These are phyloP conservation scores for Parmelia sp. DNA, from an alignment of 495 filamentous ascomycete species.

Conservation along the genomic window DNA sequence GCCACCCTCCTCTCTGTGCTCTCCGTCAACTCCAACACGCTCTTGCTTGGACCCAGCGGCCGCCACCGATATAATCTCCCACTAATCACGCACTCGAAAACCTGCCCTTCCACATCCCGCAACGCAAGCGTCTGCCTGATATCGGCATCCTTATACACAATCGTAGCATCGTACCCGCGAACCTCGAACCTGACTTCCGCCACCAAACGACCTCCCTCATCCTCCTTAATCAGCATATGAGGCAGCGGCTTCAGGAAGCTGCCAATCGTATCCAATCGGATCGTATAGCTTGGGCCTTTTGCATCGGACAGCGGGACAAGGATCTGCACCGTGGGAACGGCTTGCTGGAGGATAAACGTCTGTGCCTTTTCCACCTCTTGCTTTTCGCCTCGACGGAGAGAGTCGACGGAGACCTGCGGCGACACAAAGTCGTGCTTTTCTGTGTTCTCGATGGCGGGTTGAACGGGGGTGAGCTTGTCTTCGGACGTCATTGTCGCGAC, in stretches of 20 bases:
- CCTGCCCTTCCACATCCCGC: conserved; percentile 55
- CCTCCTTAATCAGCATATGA: conserved; percentile 17
- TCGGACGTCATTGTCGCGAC: not conserved
- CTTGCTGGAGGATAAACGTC: conserved; percentile 58
- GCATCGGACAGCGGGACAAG: conserved; percentile 36
- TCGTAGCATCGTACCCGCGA: conserved; percentile 74
- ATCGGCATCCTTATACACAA: conserved; percentile 55
- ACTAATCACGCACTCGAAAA: not conserved
- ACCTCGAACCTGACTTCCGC: conserved; percentile 68
- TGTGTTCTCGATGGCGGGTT: not conserved
- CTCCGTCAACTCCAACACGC: conserved; percentile 69
- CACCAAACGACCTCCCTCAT: not conserved
- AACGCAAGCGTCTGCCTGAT: not conserved
- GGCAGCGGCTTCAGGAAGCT: conserved; percentile 28
- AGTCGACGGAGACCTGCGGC: not conserved
- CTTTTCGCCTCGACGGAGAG: not conserved
- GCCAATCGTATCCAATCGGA: conserved; percentile 39
- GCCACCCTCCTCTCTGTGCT: conserved; percentile 56
- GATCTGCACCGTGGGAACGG: conserved; percentile 61
- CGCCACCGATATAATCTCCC: conserved; percentile 76
- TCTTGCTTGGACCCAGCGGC: conserved; percentile 77
- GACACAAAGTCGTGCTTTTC: conserved; percentile 7
- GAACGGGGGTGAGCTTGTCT: not conserved
- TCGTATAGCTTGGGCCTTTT: conserved; percentile 7
- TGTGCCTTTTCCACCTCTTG: conserved; percentile 1